Evolutionary conservation across 2,329 filamentous ascomycete genomes (phyloP), one percentile per base, ranked within the genome.

Genomic region (Microdochium paspali): DNA sequence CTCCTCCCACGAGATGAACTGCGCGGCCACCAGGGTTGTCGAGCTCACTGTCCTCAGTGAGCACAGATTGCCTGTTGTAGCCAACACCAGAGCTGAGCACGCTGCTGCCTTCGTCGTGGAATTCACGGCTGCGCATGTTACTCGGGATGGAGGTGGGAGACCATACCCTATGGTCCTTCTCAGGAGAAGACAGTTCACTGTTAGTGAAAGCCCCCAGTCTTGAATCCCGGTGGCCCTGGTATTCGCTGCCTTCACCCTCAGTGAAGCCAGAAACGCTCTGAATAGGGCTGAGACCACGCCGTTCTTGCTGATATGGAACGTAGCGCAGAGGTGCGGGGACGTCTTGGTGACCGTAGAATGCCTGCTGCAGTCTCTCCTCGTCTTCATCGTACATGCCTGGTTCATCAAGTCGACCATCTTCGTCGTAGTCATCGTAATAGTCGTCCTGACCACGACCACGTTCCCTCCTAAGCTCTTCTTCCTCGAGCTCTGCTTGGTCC

Each of bases 181-280:
- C 77, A 1, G 79, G 72, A 1, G 85, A 85, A 7, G 83, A 82
- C 24, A 82, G 69, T 1, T 74, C 76, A 20, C 68, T 70, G 2
- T 66, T 63, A 15, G 62, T 63, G 13, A n/a, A n/a, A n/a, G 71
- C 73, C 42, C 74, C 74, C 26, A 76, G 67, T 49, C 72, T 67
- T 1, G 80, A 79, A 49, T 83, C 75, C 44, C 77, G 77, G 56
- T 77, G 78, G 25, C 67, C 66, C 28, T 74, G 73, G 24, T 70
- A 68, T 51, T 82, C 76, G 56, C 73, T 82, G 46, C 20, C 42
- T 25, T 80, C 80, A 44, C 81, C 80, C 57, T 90, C 82, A 3
- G 80, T 84, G 58, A 90, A 91, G 52, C 90, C 93, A 10, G 89
- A 91, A 15, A 95, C 87, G 57, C 90, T 96, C 55, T 93, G 90